Evolutionary conservation across 2,329 filamentous ascomycete genomes (phyloP).

Genomic region (Cordyceps cateniannulata): DNA sequence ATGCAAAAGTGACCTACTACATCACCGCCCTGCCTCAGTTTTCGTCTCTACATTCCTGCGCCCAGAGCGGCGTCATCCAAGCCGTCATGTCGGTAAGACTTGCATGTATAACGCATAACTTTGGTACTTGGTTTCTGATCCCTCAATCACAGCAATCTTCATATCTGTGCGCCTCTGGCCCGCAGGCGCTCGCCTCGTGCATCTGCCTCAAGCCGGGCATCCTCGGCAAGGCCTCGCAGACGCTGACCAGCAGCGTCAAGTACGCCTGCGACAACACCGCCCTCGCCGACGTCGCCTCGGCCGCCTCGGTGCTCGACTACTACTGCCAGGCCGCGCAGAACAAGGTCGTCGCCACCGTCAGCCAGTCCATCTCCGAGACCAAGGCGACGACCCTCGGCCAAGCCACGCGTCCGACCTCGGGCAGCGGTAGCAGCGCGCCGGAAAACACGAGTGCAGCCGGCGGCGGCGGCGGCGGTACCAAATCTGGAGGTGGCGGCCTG

Average conservation of each 20-base stretch:
- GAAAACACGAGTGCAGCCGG: neutral
- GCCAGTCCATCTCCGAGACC: constrained; percentile 23
- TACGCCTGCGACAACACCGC: constrained; percentile 32
- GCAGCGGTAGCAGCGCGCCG: neutral
- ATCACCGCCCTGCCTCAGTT: constrained; percentile 39
- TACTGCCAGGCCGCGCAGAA: constrained; percentile 40
- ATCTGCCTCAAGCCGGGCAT: constrained; percentile 38
- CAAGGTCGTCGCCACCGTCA: constrained; percentile 31
- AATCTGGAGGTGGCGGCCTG: neutral
- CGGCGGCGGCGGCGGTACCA: neutral
- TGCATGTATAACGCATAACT: neutral
- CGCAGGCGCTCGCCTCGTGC: constrained; percentile 39
- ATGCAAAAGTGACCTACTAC: constrained; percentile 36
- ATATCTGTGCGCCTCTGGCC: constrained; percentile 32
- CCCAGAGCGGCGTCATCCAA: constrained; percentile 27
- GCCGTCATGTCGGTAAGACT: constrained; percentile 10
- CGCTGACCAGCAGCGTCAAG: constrained; percentile 32
- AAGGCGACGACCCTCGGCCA: neutral
- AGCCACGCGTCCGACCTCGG: neutral
- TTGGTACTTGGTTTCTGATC: neutral
- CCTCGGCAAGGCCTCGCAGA: constrained; percentile 28
- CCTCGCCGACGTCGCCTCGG: constrained; percentile 34
- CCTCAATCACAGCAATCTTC: neutral
- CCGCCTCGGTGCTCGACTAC: constrained; percentile 31
- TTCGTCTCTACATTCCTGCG: constrained; percentile 33